These are phyloP conservation scores for sweet orange (Citrus sinensis) DNA, from an alignment of 345 rosid genomes.

Conservation along the genomic window DNA sequence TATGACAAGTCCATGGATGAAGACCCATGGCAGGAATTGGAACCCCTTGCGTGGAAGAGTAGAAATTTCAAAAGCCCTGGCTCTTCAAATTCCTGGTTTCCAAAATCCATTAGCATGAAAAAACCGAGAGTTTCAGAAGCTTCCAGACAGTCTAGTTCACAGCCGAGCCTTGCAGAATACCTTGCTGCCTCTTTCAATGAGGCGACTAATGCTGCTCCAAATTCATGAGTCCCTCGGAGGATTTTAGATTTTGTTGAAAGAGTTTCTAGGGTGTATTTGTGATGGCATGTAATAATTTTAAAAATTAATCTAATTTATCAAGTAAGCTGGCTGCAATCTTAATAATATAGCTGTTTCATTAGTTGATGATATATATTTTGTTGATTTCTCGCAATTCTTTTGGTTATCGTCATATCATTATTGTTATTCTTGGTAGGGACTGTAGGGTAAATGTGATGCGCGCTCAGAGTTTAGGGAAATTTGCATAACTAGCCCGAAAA, in stretches of 20 bases:
- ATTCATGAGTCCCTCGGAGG: slow-evolving; percentile 14
- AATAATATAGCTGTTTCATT: neutral
- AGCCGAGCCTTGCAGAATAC: slow-evolving; percentile 76
- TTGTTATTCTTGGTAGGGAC: too few relatives aligned
- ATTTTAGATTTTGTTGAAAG: neutral
- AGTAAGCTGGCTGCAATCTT: neutral
- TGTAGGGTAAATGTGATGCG: too few relatives aligned
- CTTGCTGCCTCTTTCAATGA: slow-evolving; percentile 79
- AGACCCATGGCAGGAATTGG: slow-evolving; percentile 71
- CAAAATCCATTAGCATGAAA: slow-evolving; percentile 47
- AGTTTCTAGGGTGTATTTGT: neutral
- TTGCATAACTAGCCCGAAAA: too few relatives aligned
- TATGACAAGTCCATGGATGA: slow-evolving; percentile 69
- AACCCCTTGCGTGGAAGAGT: slow-evolving; percentile 59
- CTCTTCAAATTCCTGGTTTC: slow-evolving; percentile 62
- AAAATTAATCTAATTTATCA: neutral
- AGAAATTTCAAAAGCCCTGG: slow-evolving; percentile 21
- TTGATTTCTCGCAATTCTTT: neutral
- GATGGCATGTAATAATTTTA: neutral
- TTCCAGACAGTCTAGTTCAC: slow-evolving; percentile 35
- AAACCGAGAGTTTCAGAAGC: slow-evolving; percentile 43
- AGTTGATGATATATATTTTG: neutral
- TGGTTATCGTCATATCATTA: too few relatives aligned
- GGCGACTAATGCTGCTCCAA: slow-evolving; percentile 33
- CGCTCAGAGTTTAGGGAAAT: too few relatives aligned